A percentile compares a stretch with the other conserved stretches of the same genome.
Evolutionary conservation across 139 green algal species (phyloP).

Genomic region (Chlamydomonas schloesseri): DNA sequence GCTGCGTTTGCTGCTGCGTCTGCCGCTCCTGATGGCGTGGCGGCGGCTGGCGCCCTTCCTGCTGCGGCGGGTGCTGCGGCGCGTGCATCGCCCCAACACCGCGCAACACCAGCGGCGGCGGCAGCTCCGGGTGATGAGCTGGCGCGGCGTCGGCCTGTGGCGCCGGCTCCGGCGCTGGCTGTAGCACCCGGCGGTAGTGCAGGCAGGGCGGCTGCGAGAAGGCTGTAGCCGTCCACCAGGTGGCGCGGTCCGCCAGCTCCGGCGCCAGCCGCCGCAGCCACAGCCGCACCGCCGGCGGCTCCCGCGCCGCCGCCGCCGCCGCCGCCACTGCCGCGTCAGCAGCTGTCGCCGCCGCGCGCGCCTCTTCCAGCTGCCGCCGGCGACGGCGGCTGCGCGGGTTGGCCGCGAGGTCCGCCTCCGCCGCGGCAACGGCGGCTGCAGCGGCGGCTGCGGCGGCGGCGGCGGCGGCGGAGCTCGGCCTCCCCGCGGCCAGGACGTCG

Average conservation of each 20-base stretch:
- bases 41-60: background rate
- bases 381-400: no score
- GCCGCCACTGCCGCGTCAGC: background rate
- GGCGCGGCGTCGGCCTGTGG: background rate
- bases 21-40: background rate
- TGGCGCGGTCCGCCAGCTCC: background rate
- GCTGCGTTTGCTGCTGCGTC: background rate
- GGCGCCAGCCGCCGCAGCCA: slow-evolving; percentile 4
- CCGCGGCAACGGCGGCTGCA: no score
- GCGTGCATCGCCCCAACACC: no score
- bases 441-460: no score
- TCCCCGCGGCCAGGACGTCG: background rate
- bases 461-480: background rate
- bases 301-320: background rate
- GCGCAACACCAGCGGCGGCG: background rate
- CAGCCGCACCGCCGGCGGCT: background rate
- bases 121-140: no score
- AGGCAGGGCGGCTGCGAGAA: slow-evolving; percentile 24
- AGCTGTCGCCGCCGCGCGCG: no score
- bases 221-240: slow-evolving; percentile 16
- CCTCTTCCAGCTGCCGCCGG: background rate
- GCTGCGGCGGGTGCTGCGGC: background rate
- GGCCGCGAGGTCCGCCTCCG: background rate
- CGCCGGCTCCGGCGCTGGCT: background rate
- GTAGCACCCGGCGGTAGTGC: background rate